phyloP scores from a whole-genome alignment of 805 yeast species.

The Candida jianshihensis region DNA sequence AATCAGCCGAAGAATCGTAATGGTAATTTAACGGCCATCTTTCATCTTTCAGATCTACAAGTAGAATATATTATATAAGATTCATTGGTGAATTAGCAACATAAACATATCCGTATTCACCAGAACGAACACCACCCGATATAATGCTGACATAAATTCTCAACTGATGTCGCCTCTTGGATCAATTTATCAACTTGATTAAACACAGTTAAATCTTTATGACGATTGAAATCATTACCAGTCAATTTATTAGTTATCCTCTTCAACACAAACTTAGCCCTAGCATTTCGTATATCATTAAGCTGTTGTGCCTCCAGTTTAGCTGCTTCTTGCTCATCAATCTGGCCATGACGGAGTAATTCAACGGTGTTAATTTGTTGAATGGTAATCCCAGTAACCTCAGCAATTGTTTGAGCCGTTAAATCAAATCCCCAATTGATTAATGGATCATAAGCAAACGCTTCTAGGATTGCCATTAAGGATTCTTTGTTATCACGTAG shows the following conservation, averaged over 20 bases:
- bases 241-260: constrained; percentile 88
- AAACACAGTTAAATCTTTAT: constrained; percentile 66
- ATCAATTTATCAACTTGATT: constrained; percentile 90
- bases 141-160: constrained; percentile 91
- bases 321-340: constrained; percentile 71
- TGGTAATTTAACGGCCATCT: too few species aligned
- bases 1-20: too few species aligned
- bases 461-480: constrained; percentile 94
- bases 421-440: constrained; percentile 98
- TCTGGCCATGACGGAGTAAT: constrained; percentile 60
- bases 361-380: constrained; percentile 68
- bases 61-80: too few species aligned
- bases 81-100: too few species aligned
- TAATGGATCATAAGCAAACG: constrained; percentile 96
- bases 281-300: constrained; percentile 72
- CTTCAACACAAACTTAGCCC: constrained; percentile 84
- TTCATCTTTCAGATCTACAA: too few species aligned
- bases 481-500: constrained; percentile 92
- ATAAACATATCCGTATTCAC: constrained; percentile 41
- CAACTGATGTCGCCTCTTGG: constrained; percentile 94
- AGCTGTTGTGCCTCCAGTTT: constrained; percentile 61
- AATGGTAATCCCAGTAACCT: constrained; percentile 62
- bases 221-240: constrained; percentile 84
- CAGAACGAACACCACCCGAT: constrained; percentile 99
- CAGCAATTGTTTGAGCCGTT: constrained; percentile 73